Base-by-base conservation (phyloP, 257 asterid species). In the Pogostemon cablin region DNA sequence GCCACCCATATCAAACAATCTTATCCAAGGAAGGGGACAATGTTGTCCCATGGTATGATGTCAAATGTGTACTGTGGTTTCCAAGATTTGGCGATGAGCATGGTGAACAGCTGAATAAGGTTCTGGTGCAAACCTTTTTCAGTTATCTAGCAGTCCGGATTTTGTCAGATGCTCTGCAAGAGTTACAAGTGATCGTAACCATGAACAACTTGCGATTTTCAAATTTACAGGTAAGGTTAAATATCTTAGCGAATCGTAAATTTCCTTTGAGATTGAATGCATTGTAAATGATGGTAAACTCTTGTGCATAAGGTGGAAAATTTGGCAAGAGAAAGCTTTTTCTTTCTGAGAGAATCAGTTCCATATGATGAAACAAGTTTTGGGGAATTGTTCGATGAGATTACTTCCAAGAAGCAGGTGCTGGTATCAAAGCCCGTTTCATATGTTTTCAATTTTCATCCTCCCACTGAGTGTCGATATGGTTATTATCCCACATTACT, bases 191-290 rank as follows among this genome's bases (percentile, higher is more conserved):
- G 20, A 75, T 95, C 65, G 67, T 91, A 8, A 87, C 93, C 70
- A 79, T 95, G 96, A 91, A 88, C 85, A 95, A 83, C 55, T 41
- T 87, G 4, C 87, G 95, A 12, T 93, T 93, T 78, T 91, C 96
- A 39, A 85, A 86, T 71, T 77, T 91, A 75, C 91, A 89, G 99
- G 97, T 88, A 85, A 48, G 50, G 3, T 11, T 40, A 38, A 40
- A 43, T 11, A 60, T 8, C 48, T 40, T 60, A 9, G n/a, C 62
- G 12, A 6, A 17, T 67, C 11, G 8, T 10, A 55, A 25, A 9
- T 40, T 62, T 15, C 15, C 12, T 62, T 47, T 7, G 50, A 44
- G 65, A 67, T 40, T 47, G 25, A 11, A 20, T 46, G 52, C 57
- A 50, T 50, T 53, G 15, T 62, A 20, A 20, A 59, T 35, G 5